Evolutionary conservation across 2,329 filamentous ascomycete genomes (phyloP).

Genomic region (Purpureocillium takamizusanense): DNA sequence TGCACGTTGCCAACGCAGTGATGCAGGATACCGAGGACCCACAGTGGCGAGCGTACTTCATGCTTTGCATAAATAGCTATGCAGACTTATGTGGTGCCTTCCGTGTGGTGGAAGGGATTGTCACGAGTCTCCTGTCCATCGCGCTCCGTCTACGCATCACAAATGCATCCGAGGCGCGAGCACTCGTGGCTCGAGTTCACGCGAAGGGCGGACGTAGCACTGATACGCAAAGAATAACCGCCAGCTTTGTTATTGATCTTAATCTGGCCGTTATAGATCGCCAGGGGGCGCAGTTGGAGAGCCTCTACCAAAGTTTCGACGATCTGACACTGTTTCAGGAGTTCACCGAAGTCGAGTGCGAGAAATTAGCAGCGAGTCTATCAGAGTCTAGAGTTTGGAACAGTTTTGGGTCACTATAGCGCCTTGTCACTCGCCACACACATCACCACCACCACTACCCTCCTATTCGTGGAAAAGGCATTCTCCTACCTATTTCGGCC

Average conservation of each 20-base stretch:
- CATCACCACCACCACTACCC: too few species aligned
- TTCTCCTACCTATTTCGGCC: too few species aligned
- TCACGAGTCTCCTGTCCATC: not conserved
- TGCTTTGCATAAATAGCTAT: not conserved
- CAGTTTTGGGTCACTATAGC: too few species aligned
- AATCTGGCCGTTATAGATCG: not conserved
- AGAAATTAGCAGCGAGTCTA: too few species aligned
- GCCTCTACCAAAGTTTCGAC: not conserved
- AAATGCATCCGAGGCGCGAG: not conserved
- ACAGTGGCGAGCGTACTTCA: not conserved
- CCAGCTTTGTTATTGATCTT: not conserved
- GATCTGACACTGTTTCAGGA: not conserved
- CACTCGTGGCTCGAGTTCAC: too few species aligned
- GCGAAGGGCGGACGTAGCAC: too few species aligned
- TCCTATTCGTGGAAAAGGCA: too few species aligned
- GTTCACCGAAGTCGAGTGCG: not conserved
- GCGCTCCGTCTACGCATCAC: not conserved
- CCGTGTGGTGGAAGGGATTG: not conserved
- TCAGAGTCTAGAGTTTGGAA: too few species aligned
- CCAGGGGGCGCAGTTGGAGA: not conserved
- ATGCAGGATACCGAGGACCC: not conserved
- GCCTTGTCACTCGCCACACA: too few species aligned
- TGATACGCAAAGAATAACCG: not conserved
- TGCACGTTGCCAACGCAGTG: not conserved
- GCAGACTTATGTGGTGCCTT: not conserved